Evolutionary conservation across 116 monocot species (phyloP), one percentile per base, ranked within the genome.

Genomic region (Papilionanthe hybrid): DNA sequence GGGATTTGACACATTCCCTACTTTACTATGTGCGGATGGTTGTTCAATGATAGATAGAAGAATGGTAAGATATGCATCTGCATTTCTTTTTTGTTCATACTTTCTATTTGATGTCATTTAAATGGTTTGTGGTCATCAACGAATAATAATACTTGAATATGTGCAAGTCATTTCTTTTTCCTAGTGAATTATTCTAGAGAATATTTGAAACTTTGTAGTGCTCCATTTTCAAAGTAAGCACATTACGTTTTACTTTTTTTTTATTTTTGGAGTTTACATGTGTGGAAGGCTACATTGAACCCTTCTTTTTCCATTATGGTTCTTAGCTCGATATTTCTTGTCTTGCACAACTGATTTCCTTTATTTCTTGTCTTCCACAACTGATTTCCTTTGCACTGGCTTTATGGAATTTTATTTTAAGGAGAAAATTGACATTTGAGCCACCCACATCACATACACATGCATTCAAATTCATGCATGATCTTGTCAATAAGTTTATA

Each of bases 41-140:
- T 87, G 87, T 72, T 87, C 87, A 65, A 87, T 87, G 87, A 87
- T 87, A 50, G 87, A 87, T 82, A 79, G 87, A 73, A 82, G 87
- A 72, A 87, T 87, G 87, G 87, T 87, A 84, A 77, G 82, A 55
- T 69, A 25, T 43, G 5, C 11, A 20, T 12, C 15, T 43, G 3
- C 44, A 73, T 73, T n/a, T 17, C 10, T 71, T 32, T 71, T 1
- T 71, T 71, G 28, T 3, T 13, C 1, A 20, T 42, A 2, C 72
- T 72, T 72, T 73, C 7, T 22, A 0, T 43, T 43, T 73, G 41
- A 43, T 73, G 9, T 2, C 42, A 41, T 18, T 72, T 42, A 41
- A 72, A 17, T 72, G 17, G 42, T 72, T 12, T 72, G 5, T 72
- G 12, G 32, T 37, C 15, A 72, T 42, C 18, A 3, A 17, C 5